Conservation (phyloP, 257 asterid species). For the Ilex asprella region DNA sequence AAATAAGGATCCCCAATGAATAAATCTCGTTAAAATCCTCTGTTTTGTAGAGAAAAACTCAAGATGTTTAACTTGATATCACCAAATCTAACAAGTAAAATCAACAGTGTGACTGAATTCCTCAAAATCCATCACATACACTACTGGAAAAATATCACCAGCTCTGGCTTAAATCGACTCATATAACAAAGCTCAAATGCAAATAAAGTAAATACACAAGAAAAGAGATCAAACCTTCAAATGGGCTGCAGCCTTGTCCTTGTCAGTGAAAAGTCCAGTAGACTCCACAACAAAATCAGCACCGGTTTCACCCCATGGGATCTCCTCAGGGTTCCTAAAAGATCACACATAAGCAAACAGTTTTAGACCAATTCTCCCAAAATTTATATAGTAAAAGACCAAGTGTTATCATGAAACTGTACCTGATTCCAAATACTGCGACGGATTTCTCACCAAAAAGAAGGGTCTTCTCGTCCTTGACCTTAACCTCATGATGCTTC, state of each 20-base stretch:
- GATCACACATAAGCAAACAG: no score
- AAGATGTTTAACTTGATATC: background rate
- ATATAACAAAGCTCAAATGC: background rate
- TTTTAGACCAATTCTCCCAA: background rate
- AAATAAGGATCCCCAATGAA: background rate
- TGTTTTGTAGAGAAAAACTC: background rate
- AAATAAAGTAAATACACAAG: background rate
- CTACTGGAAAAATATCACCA: no score
- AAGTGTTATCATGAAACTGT: background rate
- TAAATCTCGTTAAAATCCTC: background rate
- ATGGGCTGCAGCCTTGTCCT: background rate
- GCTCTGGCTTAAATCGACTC: background rate
- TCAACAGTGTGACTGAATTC: no score
- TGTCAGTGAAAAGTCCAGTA: background rate
- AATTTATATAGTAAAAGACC: background rate
- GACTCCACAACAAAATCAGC: background rate
- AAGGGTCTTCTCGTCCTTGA: conserved; percentile 19
- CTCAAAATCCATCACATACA: no score
- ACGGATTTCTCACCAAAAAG: conserved; percentile 17
- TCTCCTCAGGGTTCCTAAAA: no score
- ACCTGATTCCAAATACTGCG: conserved; percentile 14
- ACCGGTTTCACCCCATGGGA: background rate
- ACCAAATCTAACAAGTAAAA: no score
- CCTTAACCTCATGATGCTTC: conserved; percentile 19
- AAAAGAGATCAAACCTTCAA: conserved; percentile 1